These are phyloP conservation scores for Yarrowia deformans DNA, from an alignment of 805 yeast species.

Conservation along the genomic window DNA sequence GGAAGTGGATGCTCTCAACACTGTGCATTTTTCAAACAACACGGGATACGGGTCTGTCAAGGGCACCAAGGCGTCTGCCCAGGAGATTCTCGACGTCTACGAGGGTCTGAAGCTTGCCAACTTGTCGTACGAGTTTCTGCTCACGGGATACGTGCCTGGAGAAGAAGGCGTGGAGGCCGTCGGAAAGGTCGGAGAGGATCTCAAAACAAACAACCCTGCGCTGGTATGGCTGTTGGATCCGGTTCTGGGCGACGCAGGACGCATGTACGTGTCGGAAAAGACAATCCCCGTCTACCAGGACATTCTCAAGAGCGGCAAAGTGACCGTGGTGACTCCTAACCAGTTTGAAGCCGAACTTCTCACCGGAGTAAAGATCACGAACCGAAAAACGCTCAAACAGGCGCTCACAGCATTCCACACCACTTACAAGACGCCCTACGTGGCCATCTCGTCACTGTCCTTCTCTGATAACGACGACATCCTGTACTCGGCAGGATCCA, in stretches of 20 bases:
- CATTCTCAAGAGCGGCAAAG: conserved; percentile 56
- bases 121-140: conserved; percentile 65
- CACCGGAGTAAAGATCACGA: conserved; percentile 58
- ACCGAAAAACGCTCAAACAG: conserved; percentile 51
- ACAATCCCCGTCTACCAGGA: conserved; percentile 66
- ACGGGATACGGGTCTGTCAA: conserved; percentile 80
- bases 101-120: conserved; percentile 62
- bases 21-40: conserved; percentile 89
- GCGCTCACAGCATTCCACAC: conserved; percentile 62
- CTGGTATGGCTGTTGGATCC: conserved; percentile 80
- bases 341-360: conserved; percentile 86
- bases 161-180: conserved; percentile 62
- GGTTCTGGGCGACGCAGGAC: conserved; percentile 90
- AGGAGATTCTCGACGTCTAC: conserved; percentile 58
- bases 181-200: conserved; percentile 53
- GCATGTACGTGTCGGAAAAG: conserved; percentile 67
- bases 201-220: conserved; percentile 47
- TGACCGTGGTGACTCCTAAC: conserved; percentile 86
- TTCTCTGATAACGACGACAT: conserved; percentile 46
- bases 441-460: conserved; percentile 70
- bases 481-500: conserved; percentile 58
- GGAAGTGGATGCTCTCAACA: conserved; percentile 91
- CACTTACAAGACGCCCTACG: conserved; percentile 59
- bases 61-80: conserved; percentile 62
- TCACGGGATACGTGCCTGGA: conserved; percentile 83